These are phyloP conservation scores for Diutina scorzettiae DNA, from an alignment of 1,139 yeast species.

Conservation along the genomic window DNA sequence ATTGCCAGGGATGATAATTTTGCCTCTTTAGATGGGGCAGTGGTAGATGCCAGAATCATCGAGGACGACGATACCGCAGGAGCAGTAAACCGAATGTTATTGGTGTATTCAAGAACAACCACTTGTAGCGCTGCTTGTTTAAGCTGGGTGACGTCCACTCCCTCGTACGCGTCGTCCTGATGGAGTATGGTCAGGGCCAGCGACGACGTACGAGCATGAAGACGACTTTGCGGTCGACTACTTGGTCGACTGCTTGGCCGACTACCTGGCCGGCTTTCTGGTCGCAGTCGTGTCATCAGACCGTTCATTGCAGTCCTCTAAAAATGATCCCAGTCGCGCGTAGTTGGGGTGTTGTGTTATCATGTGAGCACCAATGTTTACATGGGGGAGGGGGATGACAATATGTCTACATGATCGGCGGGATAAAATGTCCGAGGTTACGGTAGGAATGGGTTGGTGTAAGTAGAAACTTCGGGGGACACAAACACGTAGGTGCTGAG, in stretches of 20 bases:
- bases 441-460: too few species aligned
- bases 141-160: constrained; percentile 18
- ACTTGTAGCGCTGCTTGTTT: constrained; percentile 36
- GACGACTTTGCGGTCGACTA: constrained; percentile 1
- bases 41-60: constrained; percentile 7
- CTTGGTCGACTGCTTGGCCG: background rate
- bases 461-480: too few species aligned
- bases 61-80: constrained; percentile 8
- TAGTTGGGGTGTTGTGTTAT: too few species aligned
- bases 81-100: constrained; percentile 41
- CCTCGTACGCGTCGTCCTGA: constrained; percentile 12
- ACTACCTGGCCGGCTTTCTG: background rate
- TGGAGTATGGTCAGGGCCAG: background rate
- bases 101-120: constrained; percentile 41
- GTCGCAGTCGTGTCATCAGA: background rate
- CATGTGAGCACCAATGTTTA: too few species aligned
- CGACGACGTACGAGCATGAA: background rate
- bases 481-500: too few species aligned
- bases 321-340: too few species aligned
- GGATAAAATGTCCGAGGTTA: too few species aligned
- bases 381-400: too few species aligned
- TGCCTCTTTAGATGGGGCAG: constrained; percentile 8
- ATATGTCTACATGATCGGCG: too few species aligned
- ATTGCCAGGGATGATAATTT: constrained; percentile 9
- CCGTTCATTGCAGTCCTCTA: too few species aligned